phyloP scores from a whole-genome alignment of 1,139 yeast genomes.

The Pichia sp. region DNA sequence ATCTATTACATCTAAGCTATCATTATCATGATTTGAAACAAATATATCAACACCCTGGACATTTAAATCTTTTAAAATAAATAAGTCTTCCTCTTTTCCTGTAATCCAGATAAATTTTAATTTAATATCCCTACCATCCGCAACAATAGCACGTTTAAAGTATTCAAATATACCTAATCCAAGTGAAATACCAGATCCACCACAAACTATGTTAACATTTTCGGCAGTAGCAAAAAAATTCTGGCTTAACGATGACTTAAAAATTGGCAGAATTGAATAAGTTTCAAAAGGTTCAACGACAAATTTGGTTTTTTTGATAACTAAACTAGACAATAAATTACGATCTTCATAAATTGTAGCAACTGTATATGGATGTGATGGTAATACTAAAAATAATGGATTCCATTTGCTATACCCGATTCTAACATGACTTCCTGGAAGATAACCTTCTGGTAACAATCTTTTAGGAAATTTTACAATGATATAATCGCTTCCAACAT shows the following conservation, averaged over 20 bases:
- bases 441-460: conserved; percentile 19
- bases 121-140: conserved; percentile 22
- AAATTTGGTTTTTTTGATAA: conserved; percentile 31
- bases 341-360: conserved; percentile 57
- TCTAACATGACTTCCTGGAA: conserved; percentile 54
- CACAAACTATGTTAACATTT: conserved; percentile 58
- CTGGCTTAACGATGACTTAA: conserved; percentile 32
- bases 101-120: conserved; percentile 48
- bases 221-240: conserved; percentile 39
- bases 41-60: conserved; percentile 32
- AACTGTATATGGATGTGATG: conserved; percentile 83
- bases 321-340: conserved; percentile 27
- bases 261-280: conserved; percentile 35
- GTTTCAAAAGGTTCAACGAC: conserved; percentile 31
- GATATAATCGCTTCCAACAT: conserved; percentile 22
- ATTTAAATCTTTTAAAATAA: conserved; percentile 33
- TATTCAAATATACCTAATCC: conserved; percentile 55
- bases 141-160: conserved; percentile 27
- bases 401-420: conserved; percentile 35
- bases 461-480: conserved; percentile 25
- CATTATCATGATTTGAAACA: conserved; percentile 28
- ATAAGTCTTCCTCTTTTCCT: conserved; percentile 38
- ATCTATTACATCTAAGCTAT: background rate
- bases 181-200: conserved; percentile 82
- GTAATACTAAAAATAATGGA: conserved; percentile 38